A percentile compares a stretch with the other conserved stretches of the same genome.
Conservation (phyloP, 2,329 filamentous ascomycete species). For the Myriosclerotinia curreyana region DNA sequence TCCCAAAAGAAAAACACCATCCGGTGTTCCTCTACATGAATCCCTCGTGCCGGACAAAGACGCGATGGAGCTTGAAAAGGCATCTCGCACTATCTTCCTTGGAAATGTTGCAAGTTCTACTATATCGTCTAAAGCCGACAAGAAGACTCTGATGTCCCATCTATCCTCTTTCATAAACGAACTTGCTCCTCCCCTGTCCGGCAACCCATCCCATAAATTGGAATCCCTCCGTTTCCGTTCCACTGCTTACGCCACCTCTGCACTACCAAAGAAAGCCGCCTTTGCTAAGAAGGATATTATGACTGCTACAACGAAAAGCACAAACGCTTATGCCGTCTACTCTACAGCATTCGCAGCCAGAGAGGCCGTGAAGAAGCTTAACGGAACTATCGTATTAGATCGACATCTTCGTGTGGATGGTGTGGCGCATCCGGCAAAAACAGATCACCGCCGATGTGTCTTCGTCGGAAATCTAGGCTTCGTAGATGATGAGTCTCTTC, state of each 20-base stretch:
- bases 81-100: slow-evolving; percentile 85
- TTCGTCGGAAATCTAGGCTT: slow-evolving; percentile 97
- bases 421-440: slow-evolving; percentile 78
- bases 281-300: slow-evolving; percentile 89
- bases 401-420: slow-evolving; percentile 89
- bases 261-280: slow-evolving; percentile 88
- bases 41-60: slow-evolving; percentile 53
- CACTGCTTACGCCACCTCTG: slow-evolving; percentile 72
- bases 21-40: slow-evolving; percentile 50
- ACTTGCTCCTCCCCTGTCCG: slow-evolving; percentile 46
- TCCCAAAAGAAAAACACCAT: slow-evolving; percentile 43
- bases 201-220: slow-evolving; percentile 62
- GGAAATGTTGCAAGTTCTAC: slow-evolving; percentile 84
- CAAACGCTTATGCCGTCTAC: slow-evolving; percentile 93
- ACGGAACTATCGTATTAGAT: slow-evolving; percentile 78
- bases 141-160: slow-evolving; percentile 73
- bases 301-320: slow-evolving; percentile 85
- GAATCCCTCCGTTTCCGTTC: slow-evolving; percentile 94
- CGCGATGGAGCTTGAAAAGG: slow-evolving; percentile 72
- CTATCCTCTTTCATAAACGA: slow-evolving; percentile 70
- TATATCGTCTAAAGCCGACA: slow-evolving; percentile 76
- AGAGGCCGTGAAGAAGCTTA: slow-evolving; percentile 71
- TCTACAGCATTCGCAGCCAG: slow-evolving; percentile 71
- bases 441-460: slow-evolving; percentile 84
- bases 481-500: slow-evolving; percentile 81